Conservation (phyloP, 371 early-diverging fungal species). For the Cokeromyces recurvatus region DNA sequence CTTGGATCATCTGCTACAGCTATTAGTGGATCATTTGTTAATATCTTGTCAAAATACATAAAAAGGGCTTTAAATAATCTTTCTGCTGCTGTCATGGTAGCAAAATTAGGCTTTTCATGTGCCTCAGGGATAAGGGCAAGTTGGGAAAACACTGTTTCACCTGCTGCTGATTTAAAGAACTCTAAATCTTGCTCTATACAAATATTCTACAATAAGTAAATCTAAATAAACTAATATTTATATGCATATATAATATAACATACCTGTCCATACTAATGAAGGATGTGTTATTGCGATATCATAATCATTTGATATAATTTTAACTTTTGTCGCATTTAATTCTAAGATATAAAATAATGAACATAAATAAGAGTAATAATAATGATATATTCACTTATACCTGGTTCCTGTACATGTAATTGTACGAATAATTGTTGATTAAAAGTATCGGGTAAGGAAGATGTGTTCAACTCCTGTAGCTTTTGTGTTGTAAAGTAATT, state of each 20-base stretch:
- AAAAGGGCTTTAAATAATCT: constrained; percentile 34
- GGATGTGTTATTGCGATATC: constrained; percentile 18
- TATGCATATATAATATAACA: neutral
- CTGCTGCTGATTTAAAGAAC: constrained; percentile 17
- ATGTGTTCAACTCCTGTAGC: too few relatives aligned
- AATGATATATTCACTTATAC: neutral
- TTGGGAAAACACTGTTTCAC: constrained; percentile 20
- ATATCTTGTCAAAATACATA: constrained; percentile 25
- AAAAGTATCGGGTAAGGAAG: too few relatives aligned
- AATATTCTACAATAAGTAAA: neutral
- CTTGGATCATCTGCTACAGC: constrained; percentile 2
- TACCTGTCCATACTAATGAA: constrained; percentile 17
- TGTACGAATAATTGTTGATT: neutral
- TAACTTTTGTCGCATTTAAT: neutral
- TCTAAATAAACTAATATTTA: neutral
- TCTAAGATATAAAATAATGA: neutral
- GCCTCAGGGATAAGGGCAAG: constrained; percentile 15
- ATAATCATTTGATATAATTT: constrained; percentile 4
- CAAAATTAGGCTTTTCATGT: constrained; percentile 27
- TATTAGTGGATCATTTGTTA: constrained; percentile 1
- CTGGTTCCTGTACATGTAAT: constrained; percentile 11
- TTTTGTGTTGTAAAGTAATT: too few relatives aligned
- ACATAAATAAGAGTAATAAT: neutral
- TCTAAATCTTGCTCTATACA: constrained; percentile 14
- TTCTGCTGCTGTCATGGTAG: constrained; percentile 23